These are phyloP conservation scores for Suillus sp. DNA, from an alignment of 768 basidiomycete species.

Conservation along the genomic window DNA sequence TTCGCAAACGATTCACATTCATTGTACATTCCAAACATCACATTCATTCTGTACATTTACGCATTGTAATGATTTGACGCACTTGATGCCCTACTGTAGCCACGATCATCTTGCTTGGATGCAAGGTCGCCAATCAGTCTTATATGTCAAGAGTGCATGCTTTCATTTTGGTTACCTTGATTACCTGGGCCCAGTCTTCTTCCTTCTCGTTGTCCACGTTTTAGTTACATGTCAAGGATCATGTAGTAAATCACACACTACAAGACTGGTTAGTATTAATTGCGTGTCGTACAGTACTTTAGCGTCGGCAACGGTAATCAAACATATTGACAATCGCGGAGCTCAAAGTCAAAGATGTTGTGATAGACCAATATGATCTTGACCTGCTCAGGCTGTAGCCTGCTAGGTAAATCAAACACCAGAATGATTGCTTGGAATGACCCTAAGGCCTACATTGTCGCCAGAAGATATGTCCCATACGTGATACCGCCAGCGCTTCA, in stretches of 20 bases:
- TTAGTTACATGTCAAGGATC: background rate
- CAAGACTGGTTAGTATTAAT: background rate
- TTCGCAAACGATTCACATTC: background rate
- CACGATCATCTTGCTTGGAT: background rate
- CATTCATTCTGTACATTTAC: constrained; percentile 8
- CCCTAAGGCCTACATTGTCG: background rate
- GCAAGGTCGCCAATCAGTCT: background rate
- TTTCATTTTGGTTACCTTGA: background rate
- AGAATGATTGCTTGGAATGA: background rate
- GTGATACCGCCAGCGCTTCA: background rate
- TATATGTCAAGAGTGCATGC: background rate
- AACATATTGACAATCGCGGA: background rate
- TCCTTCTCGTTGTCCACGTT: background rate
- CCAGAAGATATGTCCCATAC: background rate
- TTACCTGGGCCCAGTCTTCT: background rate
- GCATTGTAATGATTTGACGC: constrained; percentile 1
- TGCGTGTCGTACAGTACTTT: background rate
- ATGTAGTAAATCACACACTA: background rate
- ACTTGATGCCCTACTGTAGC: background rate
- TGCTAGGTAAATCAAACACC: background rate
- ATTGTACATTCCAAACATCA: background rate
- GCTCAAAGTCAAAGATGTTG: background rate
- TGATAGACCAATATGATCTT: background rate
- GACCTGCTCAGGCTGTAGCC: too few species aligned
- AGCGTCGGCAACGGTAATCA: background rate